Percentiles rank a stretch among this genome's conserved stretches.
Conservation (phyloP, 2,329 filamentous ascomycete species). For the Pseudopyricularia javanii region DNA sequence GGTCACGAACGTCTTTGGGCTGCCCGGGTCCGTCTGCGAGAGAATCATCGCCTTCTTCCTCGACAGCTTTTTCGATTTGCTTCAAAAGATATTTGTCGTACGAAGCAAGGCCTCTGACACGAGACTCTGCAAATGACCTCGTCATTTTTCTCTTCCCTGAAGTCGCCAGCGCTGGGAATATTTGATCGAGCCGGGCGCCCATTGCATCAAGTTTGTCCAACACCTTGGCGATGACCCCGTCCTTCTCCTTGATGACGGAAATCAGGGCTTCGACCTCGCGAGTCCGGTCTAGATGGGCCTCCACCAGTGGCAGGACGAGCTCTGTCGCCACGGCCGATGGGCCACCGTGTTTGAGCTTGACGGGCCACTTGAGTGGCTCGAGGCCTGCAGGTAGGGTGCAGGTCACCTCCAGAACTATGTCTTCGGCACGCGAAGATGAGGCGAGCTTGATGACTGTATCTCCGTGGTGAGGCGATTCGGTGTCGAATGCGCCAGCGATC, state of each 20-base stretch:
- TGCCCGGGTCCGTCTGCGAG: constrained; percentile 6
- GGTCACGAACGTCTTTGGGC: constrained; percentile 17
- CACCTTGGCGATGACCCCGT: constrained; percentile 35
- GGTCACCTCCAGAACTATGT: constrained; percentile 40
- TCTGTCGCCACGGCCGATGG: constrained; percentile 29
- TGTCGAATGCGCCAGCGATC: constrained; percentile 40
- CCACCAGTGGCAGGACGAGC: constrained; percentile 39
- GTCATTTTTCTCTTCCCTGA: constrained; percentile 27
- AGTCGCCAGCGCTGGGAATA: constrained; percentile 34
- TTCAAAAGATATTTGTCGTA: constrained; percentile 31
- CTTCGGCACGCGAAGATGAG: constrained; percentile 6
- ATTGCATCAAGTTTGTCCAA: constrained; percentile 41
- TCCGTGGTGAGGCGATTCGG: constrained; percentile 26
- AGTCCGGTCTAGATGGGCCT: constrained; percentile 26
- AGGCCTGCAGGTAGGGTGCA: constrained; percentile 52
- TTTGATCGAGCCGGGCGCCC: constrained; percentile 37
- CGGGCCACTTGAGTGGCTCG: constrained; percentile 48
- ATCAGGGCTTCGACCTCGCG: constrained; percentile 30
- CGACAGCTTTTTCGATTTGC: constrained; percentile 1
- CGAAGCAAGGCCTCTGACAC: constrained; percentile 37
- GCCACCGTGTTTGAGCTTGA: constrained; percentile 38
- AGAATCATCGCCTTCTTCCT: background rate
- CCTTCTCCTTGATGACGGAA: constrained; percentile 33
- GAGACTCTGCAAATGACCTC: constrained; percentile 30
- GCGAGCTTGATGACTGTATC: constrained; percentile 31